These are phyloP conservation scores for Biscogniauxia sp. DNA, from an alignment of 2,329 filamentous ascomycete species.

Conservation along the genomic window DNA sequence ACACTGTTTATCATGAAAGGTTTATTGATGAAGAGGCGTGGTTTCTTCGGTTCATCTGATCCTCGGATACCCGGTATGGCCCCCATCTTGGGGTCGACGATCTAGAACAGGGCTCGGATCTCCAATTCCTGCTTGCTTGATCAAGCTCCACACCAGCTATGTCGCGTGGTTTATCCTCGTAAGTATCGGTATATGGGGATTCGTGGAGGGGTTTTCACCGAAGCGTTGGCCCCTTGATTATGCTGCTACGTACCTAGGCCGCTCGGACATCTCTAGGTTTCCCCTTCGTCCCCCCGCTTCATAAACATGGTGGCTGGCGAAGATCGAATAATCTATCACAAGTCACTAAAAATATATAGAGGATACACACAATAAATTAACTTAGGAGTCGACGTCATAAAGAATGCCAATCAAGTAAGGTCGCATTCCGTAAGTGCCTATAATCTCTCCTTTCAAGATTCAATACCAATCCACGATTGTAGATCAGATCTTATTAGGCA, in stretches of 20 bases:
- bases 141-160: neutral
- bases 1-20: too few species aligned
- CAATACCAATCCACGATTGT: neutral
- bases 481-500: neutral
- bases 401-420: neutral
- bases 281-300: neutral
- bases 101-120: neutral
- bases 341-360: neutral
- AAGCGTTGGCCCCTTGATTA: neutral
- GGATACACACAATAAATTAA: neutral
- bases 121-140: neutral
- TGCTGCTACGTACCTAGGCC: neutral
- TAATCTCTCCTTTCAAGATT: neutral
- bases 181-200: neutral
- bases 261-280: neutral
- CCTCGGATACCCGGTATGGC: neutral
- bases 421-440: neutral
- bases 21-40: neutral
- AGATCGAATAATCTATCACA: neutral
- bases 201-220: neutral
- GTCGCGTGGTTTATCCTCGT: neutral
- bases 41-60: neutral
- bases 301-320: neutral
- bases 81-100: neutral
- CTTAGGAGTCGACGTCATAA: neutral